Conservation (phyloP, 495 filamentous ascomycete species). For the Penicillium ochrochloron region DNA sequence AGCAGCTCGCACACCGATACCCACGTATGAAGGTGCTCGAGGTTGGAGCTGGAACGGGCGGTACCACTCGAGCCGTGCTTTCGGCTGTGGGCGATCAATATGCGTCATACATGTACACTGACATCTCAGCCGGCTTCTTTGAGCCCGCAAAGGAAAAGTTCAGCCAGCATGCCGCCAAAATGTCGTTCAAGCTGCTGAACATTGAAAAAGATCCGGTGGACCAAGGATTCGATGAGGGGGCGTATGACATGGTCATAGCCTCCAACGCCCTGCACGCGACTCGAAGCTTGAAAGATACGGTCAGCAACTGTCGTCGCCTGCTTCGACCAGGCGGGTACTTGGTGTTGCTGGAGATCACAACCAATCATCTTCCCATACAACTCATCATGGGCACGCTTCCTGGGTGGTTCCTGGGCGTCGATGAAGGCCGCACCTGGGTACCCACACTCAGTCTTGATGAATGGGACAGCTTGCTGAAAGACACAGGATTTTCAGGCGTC, state of each 20-base stretch:
- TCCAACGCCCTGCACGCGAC: constrained; percentile 27
- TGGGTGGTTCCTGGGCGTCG: neutral
- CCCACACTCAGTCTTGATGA: neutral
- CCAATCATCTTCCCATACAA: neutral
- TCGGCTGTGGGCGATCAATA: constrained; percentile 4
- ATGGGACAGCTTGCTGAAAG: neutral
- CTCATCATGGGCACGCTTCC: constrained; percentile 1
- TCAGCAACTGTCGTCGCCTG: constrained; percentile 22
- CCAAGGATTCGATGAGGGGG: constrained; percentile 45
- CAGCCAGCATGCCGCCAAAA: constrained; percentile 21
- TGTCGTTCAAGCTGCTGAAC: constrained; percentile 50
- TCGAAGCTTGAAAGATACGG: constrained; percentile 11
- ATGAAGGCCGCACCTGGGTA: neutral
- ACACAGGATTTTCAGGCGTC: neutral
- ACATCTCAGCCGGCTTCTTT: constrained; percentile 54
- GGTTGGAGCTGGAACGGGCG: constrained; percentile 36
- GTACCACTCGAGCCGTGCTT: constrained; percentile 40
- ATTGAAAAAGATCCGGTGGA: constrained; percentile 30
- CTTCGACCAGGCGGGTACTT: constrained; percentile 56
- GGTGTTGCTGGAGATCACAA: neutral
- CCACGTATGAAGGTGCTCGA: constrained; percentile 12
- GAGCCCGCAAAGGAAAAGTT: constrained; percentile 24
- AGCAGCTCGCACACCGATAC: constrained; percentile 39
- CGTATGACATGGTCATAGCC: constrained; percentile 42
- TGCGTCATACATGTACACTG: constrained; percentile 53